Evolutionary conservation across 176 grass and related monocot genomes (phyloP).

Genomic region (Alloteropsis semialata): DNA sequence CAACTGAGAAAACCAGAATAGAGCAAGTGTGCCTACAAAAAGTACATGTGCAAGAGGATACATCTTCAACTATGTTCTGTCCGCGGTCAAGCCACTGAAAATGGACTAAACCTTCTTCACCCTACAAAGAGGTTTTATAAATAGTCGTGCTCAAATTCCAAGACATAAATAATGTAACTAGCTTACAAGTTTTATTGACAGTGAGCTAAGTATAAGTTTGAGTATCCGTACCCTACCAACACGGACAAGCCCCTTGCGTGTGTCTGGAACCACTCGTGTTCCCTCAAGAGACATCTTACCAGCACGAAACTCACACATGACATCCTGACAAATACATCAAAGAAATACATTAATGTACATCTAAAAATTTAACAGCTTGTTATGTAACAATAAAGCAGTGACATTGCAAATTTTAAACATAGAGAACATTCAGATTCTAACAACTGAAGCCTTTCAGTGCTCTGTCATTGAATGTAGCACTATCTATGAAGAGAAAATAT

Average conservation of each 20-base stretch:
- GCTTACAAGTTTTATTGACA: conserved; percentile 8
- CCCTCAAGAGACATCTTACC: conserved; percentile 88
- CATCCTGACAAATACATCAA: conserved; percentile 50
- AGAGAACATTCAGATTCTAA: conserved; percentile 1
- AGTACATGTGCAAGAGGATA: conserved; percentile 47
- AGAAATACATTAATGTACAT: neutral
- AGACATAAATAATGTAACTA: conserved; percentile 12
- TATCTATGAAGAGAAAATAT: neutral
- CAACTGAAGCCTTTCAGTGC: neutral
- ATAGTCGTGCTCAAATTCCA: neutral
- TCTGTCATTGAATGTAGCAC: neutral
- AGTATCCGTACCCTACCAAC: conserved; percentile 73
- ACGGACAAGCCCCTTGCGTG: conserved; percentile 85
- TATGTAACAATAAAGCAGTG: neutral
- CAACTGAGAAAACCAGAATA: neutral
- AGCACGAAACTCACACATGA: conserved; percentile 94
- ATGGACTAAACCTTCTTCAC: conserved; percentile 97
- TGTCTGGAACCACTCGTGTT: conserved; percentile 74
- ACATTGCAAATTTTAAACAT: neutral
- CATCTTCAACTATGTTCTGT: conserved; percentile 83
- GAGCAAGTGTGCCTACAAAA: conserved; percentile 6
- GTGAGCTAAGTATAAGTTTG: neutral
- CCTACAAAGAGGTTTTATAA: conserved; percentile 53
- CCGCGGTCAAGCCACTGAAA: conserved; percentile 95
- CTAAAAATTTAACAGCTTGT: neutral